Conservation (phyloP, 192 early-diverging fungal species). For the Chytriomyces sp. region DNA sequence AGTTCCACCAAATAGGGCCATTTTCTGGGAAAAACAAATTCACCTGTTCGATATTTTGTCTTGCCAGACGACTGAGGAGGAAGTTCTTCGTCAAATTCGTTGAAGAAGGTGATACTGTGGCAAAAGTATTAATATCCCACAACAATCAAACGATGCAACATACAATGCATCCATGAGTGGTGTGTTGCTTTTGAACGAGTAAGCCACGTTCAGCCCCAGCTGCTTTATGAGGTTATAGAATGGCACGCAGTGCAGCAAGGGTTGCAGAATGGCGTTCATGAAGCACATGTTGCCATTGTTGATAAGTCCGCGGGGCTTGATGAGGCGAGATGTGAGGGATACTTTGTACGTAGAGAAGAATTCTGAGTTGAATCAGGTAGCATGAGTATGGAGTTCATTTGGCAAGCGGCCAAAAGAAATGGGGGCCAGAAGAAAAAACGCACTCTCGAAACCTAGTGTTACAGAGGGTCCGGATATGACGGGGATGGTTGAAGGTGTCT, state of each 20-base stretch:
- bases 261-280: conserved; percentile 96
- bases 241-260: conserved; percentile 86
- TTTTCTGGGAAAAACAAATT: not conserved
- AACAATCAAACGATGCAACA: conserved; percentile 28
- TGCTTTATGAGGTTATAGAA: conserved; percentile 85
- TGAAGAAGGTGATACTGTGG: conserved; percentile 60
- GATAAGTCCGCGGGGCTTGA: conserved; percentile 86
- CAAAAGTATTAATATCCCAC: not conserved
- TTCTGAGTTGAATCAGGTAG: conserved; percentile 12
- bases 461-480: too few species aligned
- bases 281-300: conserved; percentile 99
- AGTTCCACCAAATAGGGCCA: not conserved
- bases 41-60: conserved; percentile 7
- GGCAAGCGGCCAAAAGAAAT: too few species aligned
- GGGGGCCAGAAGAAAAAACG: too few species aligned
- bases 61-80: conserved; percentile 20
- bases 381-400: too few species aligned
- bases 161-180: conserved; percentile 88
- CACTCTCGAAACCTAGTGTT: too few species aligned
- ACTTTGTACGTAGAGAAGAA: conserved; percentile 15
- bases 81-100: conserved; percentile 54
- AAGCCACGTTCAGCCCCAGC: conserved; percentile 64
- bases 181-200: conserved; percentile 74
- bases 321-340: conserved; percentile 32
- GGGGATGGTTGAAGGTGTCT: too few species aligned